phyloP scores from a whole-genome alignment of 2,329 filamentous ascomycete species.

The Ophiocordyceps camponoti-floridani region DNA sequence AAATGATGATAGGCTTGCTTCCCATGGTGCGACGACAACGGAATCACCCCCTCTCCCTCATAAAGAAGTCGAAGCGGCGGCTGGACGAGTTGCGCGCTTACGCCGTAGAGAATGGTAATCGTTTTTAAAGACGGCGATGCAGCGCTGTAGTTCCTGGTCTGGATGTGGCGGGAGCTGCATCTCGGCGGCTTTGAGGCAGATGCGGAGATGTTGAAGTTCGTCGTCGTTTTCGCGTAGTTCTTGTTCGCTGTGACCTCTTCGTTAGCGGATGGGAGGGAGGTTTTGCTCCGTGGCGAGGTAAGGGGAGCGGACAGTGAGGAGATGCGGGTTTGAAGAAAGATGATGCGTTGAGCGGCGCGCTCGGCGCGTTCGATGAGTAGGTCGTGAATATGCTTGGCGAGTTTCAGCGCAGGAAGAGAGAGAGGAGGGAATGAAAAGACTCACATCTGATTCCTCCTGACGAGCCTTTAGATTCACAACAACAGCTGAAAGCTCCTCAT shows the following conservation, averaged over 20 bases:
- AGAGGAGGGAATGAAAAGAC: slow-evolving; percentile 3
- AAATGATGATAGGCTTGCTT: no score
- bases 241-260: slow-evolving; percentile 34
- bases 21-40: no score
- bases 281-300: not conserved
- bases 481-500: slow-evolving; percentile 29
- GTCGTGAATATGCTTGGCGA: slow-evolving; percentile 37
- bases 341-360: slow-evolving; percentile 36
- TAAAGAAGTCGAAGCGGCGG: not conserved
- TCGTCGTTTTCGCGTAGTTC: slow-evolving; percentile 38
- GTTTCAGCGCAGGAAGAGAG: not conserved
- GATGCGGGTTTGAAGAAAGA: slow-evolving; percentile 40
- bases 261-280: slow-evolving; percentile 1
- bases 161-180: slow-evolving; percentile 33
- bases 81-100: slow-evolving; percentile 15
- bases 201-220: slow-evolving; percentile 41
- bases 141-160: slow-evolving; percentile 37
- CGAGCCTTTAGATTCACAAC: slow-evolving; percentile 32
- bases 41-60: not conserved
- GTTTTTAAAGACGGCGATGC: slow-evolving; percentile 42
- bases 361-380: slow-evolving; percentile 40
- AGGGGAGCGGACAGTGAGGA: slow-evolving; percentile 30
- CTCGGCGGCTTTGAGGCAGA: slow-evolving; percentile 45
- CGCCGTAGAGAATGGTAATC: slow-evolving; percentile 35
- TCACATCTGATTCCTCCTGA: slow-evolving; percentile 41